Evolutionary conservation across 2,329 filamentous ascomycete genomes (phyloP).

Genomic region (Colletotrichum tabaci): DNA sequence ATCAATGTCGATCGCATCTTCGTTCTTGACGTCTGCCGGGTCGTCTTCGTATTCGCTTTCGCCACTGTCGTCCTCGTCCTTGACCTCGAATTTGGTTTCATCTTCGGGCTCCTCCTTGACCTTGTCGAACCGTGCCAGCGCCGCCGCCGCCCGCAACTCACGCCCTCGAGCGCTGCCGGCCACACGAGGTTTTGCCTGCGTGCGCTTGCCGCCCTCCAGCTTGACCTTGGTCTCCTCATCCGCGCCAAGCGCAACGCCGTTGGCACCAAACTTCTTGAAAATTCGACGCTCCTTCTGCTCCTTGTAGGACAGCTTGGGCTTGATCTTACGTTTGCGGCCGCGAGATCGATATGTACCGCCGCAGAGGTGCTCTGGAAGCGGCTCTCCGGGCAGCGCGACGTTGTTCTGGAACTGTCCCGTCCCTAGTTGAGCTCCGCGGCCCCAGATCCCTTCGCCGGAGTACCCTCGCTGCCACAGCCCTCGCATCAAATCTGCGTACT

Average conservation of each 20-base stretch:
- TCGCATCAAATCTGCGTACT: conserved; percentile 80
- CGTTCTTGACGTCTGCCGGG: conserved; percentile 56
- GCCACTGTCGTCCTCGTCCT: conserved; percentile 54
- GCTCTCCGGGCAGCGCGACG: conserved; percentile 66
- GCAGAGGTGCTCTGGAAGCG: conserved; percentile 80
- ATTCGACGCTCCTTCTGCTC: conserved; percentile 82
- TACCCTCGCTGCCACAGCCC: conserved; percentile 79
- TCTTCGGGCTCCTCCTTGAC: conserved; percentile 66
- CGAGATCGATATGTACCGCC: conserved; percentile 82
- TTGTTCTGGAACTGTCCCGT: conserved; percentile 73
- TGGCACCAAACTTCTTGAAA: conserved; percentile 81
- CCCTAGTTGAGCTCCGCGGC: conserved; percentile 74
- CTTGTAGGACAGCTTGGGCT: conserved; percentile 73
- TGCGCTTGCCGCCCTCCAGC: conserved; percentile 76
- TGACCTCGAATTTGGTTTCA: conserved; percentile 48
- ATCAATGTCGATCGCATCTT: conserved; percentile 75
- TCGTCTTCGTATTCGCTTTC: conserved; percentile 65
- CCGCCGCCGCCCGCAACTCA: conserved; percentile 83
- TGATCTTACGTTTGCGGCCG: conserved; percentile 68
- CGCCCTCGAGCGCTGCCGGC: conserved; percentile 81
- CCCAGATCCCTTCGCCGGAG: conserved; percentile 88
- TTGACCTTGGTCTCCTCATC: conserved; percentile 76
- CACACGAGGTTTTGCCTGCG: conserved; percentile 78
- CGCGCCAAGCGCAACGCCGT: conserved; percentile 78
- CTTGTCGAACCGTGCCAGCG: conserved; percentile 79